A percentile compares a stretch with the other conserved stretches of the same genome.
Conservation (phyloP, 768 basidiomycete species). For the Mycena vitilis region DNA sequence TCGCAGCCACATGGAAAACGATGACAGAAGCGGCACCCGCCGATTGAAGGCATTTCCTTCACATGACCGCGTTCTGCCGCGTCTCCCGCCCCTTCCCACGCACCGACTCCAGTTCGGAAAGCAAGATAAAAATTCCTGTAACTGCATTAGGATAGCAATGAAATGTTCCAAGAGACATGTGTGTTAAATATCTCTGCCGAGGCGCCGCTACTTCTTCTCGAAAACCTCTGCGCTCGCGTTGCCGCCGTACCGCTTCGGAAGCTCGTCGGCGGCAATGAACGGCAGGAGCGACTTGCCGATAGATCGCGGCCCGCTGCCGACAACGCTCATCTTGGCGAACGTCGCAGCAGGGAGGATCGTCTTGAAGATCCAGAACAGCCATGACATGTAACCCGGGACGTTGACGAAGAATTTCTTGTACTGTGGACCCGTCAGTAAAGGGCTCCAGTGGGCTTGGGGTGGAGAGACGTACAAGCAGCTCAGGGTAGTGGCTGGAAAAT, state of each 20-base stretch:
- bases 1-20: too few species aligned
- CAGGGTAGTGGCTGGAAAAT: slow-evolving; percentile 83
- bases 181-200: neutral
- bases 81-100: neutral
- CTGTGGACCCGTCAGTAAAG: slow-evolving; percentile 44
- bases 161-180: neutral
- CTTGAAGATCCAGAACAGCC: slow-evolving; percentile 90
- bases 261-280: slow-evolving; percentile 63
- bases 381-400: slow-evolving; percentile 79
- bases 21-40: neutral
- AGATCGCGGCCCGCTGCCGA: slow-evolving; percentile 70
- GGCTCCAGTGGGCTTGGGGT: neutral
- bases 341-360: slow-evolving; percentile 77
- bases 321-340: slow-evolving; percentile 84
- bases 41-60: slow-evolving; percentile 1
- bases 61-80: slow-evolving; percentile 22
- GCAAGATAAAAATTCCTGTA: neutral
- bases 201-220: slow-evolving; percentile 23
- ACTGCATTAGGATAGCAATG: neutral
- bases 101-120: too few species aligned
- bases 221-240: slow-evolving; percentile 52
- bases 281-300: slow-evolving; percentile 72
- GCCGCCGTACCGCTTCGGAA: slow-evolving; percentile 82
- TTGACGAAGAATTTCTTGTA: slow-evolving; percentile 85
- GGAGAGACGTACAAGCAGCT: slow-evolving; percentile 67